Evolutionary conservation across 1,139 yeast genomes (phyloP), one percentile per base, ranked within the genome.

Genomic region (Meyerozyma elateridarum): DNA sequence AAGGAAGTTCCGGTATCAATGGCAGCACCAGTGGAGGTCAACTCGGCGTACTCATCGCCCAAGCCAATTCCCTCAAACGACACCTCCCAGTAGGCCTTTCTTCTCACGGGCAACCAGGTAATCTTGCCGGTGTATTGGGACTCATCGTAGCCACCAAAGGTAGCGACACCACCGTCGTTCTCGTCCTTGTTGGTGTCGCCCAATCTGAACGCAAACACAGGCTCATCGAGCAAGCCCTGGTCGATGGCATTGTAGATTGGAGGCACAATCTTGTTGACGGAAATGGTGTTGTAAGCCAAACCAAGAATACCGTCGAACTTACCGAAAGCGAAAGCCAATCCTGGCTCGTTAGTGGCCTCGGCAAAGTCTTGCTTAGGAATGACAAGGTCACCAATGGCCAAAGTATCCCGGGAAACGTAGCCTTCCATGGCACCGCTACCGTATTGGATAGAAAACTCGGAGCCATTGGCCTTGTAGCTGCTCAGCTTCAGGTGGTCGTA

Each of bases 51-150:
- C 64, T 91, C 95, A 44, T 82, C 83, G 49, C 98, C 98, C 42
- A 91, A 73, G 24, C 89, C 85, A 54, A 91, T 70, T 49, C 95
- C 89, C 49, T 87, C 87, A 46, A 91, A 82, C 44, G 83, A 75
- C 39, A 91, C 98, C 70, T 91, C 98, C 98, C 98, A 91, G 75
- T 91, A 91, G 22, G 97, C 98, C 79, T 89, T 85, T 74, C 98
- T 85, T 70, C 98, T 87, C 40, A 91, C 93, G 37, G 98, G 98
- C 62, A 91, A 75, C 85, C 94, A 88, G 34, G 91, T 83, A 49
- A 91, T 71, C 48, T 89, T 77, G 43, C 98, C 98, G 31, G 66
- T 63, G 61, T 68, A 87, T 54, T 78, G 74, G 41, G 78, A 57
- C 45, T 78, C 72, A 56, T 89, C 96, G 48, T 80, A 70, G 43